Evolutionary conservation across 148 eudicot genomes (phyloP), one percentile per base, ranked within the genome.

Genomic region (Camellia japonica): DNA sequence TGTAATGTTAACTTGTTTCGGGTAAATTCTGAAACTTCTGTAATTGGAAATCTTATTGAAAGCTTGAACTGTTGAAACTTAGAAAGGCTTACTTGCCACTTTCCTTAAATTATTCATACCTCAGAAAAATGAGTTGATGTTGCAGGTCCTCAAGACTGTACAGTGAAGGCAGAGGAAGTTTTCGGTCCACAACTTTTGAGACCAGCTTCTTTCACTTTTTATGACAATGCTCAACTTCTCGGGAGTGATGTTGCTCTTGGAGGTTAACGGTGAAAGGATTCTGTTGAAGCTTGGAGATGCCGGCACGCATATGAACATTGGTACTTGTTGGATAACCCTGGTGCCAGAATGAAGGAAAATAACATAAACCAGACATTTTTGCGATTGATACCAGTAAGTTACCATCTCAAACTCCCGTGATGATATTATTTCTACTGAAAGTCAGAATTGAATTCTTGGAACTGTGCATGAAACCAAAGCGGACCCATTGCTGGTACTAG

Each of bases 71-170:
- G 5, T 49, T 7, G 7, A 49, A 49, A 49, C 52, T 49, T 49
- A 7, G 52, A 49, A 49, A 5, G 52, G 52, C 52, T 49, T 49
- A 49, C 52, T 49, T 49, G 52, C 52, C 52, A 5, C 52, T 49
- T 49, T 49, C 52, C 7, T 49, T 49, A 49, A 49, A 49, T 49
- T 49, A 49, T 49, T 0, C 52, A 2, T 78, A 91, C 95, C 91
- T 94, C 66, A 87, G 83, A 76, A 89, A 30, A 86, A 81, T 91
- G 74, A 49, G 80, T 84, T 6, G 92, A 85, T 49, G 38, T 30
- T 30, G 85, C 79, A 64, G 98, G 92, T 68, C 91, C 97, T 80
- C 90, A 93, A 15, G 97, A 97, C 64, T 93, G 95, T 89, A 91
- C 97, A 19, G 86, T 76, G 0, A 93, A 91, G 80, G 91, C 90